Conservation (phyloP, 805 yeast genomes). For the Metschnikowia cubensis region DNA sequence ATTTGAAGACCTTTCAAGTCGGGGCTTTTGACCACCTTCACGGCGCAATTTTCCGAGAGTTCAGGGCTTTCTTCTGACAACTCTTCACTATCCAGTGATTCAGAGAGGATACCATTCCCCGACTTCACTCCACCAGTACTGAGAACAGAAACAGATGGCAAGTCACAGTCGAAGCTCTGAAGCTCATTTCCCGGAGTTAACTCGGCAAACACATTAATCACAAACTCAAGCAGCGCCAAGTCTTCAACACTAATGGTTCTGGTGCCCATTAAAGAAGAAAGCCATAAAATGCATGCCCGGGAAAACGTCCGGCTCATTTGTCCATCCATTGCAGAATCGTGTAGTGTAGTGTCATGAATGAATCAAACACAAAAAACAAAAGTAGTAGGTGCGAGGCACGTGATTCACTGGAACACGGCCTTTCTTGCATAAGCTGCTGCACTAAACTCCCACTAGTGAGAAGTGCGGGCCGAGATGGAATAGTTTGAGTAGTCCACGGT, state of each 20-base stretch:
- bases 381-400: neutral
- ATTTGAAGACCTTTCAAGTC: neutral
- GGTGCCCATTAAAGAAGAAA: conserved; percentile 3
- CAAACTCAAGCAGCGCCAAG: conserved; percentile 3
- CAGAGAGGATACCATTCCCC: neutral
- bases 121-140: neutral
- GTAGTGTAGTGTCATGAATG: neutral
- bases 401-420: neutral
- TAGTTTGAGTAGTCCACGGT: conserved; percentile 42
- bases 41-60: neutral
- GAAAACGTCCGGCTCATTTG: neutral
- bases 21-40: neutral
- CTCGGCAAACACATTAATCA: neutral
- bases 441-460: conserved; percentile 13
- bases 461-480: conserved; percentile 34
- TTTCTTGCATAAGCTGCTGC: too few relatives aligned
- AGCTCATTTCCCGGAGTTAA: conserved; percentile 1
- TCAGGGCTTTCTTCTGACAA: neutral
- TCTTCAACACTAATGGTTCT: neutral
- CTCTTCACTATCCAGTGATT: too few relatives aligned
- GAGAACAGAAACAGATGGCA: conserved; percentile 1
- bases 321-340: neutral
- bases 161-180: neutral
- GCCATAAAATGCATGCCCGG: conserved; percentile 4
- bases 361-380: neutral